phyloP scores from a whole-genome alignment of 2,329 filamentous ascomycete species.

The Beauveria brongniartii region DNA sequence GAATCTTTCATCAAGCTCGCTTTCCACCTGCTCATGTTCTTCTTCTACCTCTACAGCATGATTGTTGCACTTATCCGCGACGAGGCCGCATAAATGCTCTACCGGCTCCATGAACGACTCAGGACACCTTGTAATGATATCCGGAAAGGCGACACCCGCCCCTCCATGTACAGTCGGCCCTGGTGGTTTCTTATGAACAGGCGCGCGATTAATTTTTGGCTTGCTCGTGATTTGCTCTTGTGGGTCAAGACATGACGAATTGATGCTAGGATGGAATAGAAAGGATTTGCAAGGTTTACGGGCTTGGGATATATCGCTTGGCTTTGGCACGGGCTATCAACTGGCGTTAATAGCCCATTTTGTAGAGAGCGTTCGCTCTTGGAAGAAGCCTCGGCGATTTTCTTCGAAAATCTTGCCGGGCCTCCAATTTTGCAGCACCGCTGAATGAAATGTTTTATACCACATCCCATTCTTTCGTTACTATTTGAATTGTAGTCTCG shows the following conservation, averaged over 20 bases:
- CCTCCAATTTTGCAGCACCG: not conserved
- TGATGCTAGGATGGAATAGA: slow-evolving; percentile 16
- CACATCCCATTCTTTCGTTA: not conserved
- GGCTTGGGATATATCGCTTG: slow-evolving; percentile 22
- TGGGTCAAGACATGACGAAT: slow-evolving; percentile 8
- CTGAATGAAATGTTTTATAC: not conserved
- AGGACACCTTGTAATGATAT: slow-evolving; percentile 11
- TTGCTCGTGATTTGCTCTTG: not conserved
- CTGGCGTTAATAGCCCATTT: slow-evolving; percentile 22
- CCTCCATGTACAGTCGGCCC: slow-evolving; percentile 4
- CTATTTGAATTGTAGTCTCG: not conserved
- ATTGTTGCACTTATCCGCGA: slow-evolving; percentile 95
- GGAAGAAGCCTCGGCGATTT: not conserved
- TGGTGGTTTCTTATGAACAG: slow-evolving; percentile 1
- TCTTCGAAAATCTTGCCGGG: not conserved
- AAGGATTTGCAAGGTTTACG: slow-evolving; percentile 16
- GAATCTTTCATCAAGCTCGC: slow-evolving; percentile 99
- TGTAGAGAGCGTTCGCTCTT: slow-evolving; percentile 14
- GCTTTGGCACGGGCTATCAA: slow-evolving; percentile 16
- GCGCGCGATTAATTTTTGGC: slow-evolving; percentile 9
- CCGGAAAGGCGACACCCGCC: slow-evolving; percentile 1
- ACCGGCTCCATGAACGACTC: not conserved
- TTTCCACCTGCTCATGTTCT: slow-evolving; percentile 99
- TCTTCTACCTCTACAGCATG: slow-evolving; percentile 99
- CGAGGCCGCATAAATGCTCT: slow-evolving; percentile 64